These are phyloP conservation scores for Cordia subcordata DNA, from an alignment of 257 asterid species.

Conservation along the genomic window DNA sequence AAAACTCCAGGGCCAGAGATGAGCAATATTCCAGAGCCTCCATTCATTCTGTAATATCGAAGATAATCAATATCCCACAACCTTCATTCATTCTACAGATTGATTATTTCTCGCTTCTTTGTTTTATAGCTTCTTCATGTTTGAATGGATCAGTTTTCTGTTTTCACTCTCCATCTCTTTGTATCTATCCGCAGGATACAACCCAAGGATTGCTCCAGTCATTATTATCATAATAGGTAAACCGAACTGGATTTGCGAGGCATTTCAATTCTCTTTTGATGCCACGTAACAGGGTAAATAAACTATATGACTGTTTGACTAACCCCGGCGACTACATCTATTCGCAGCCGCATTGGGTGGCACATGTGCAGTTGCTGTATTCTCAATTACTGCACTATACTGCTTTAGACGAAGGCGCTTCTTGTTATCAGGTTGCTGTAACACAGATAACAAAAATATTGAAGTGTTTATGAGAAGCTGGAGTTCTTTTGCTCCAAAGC, in stretches of 20 bases:
- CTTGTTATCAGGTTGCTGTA: slow-evolving; percentile 4
- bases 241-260: not conserved
- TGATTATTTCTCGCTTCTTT: too few relatives aligned
- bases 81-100: not conserved
- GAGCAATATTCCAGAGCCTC: not conserved
- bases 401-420: slow-evolving; percentile 18
- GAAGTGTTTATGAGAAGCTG: slow-evolving; percentile 34
- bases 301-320: not conserved
- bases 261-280: not conserved
- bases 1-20: not conserved
- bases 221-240: slow-evolving; percentile 1
- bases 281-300: not conserved
- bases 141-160: not conserved
- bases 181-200: not conserved
- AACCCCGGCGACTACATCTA: slow-evolving; percentile 4
- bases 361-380: slow-evolving; percentile 3
- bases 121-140: not conserved
- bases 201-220: not conserved
- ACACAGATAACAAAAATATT: slow-evolving; percentile 14
- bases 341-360: slow-evolving; percentile 25
- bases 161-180: not conserved
- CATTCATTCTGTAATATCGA: not conserved
- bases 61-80: too few relatives aligned
- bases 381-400: slow-evolving; percentile 8
- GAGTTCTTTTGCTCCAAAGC: slow-evolving; percentile 48